phyloP scores from a whole-genome alignment of 148 eudicot genomes.

The Arbutus unedo region DNA sequence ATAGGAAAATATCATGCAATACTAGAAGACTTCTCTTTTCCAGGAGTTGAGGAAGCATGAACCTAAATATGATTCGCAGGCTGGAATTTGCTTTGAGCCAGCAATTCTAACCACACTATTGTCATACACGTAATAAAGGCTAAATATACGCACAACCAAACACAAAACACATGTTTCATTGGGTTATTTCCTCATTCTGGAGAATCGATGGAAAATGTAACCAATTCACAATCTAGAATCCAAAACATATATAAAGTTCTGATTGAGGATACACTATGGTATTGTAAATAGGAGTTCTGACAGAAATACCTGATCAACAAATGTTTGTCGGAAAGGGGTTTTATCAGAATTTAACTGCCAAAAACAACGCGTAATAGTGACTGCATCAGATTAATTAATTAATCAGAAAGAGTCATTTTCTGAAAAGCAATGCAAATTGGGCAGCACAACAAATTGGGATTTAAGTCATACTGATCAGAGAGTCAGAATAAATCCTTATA shows the following conservation, averaged over 20 bases:
- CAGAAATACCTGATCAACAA: constrained; percentile 83
- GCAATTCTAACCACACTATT: not conserved
- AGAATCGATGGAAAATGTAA: not conserved
- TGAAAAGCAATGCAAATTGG: not conserved
- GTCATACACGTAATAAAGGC: not conserved
- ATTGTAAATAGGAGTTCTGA: not conserved
- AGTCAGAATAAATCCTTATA: not conserved
- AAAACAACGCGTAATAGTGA: constrained; percentile 16
- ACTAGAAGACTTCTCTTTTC: not conserved
- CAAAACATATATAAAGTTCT: not conserved
- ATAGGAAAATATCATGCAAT: not conserved
- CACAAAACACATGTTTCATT: not conserved
- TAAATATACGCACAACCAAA: not conserved
- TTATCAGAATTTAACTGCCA: constrained; percentile 93
- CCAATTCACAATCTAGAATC: not conserved
- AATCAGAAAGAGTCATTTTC: not conserved
- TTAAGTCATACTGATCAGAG: not conserved
- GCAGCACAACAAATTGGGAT: not conserved
- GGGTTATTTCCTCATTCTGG: not conserved
- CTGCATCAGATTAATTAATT: constrained; percentile 8
- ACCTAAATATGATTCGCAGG: not conserved
- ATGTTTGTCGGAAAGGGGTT: constrained; percentile 95
- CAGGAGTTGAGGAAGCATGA: not conserved
- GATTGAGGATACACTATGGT: not conserved
- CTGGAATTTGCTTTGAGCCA: not conserved